Evolutionary conservation across 148 eudicot species (phyloP), one percentile per base, ranked within the genome.

Genomic region (Beta vulgaris): DNA sequence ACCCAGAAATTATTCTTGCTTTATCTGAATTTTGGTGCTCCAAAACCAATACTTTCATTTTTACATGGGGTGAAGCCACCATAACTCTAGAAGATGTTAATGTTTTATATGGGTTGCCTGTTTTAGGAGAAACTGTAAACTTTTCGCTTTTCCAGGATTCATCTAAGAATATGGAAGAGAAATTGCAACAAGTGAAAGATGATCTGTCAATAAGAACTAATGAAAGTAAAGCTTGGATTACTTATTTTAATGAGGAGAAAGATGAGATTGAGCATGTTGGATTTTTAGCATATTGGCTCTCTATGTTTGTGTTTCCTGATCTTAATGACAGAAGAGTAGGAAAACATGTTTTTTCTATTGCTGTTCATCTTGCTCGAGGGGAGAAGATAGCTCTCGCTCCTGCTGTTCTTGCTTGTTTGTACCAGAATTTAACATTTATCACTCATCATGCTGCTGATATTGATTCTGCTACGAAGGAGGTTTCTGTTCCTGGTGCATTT

Each of bases 1-100:
- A 86, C 44, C 54, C 70, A 5, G 82, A 75, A 0, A 71, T 84
- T 68, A 55, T 86, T 42, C 74, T 84, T 64, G 83, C 67, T 39
- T 29, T 86, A 28, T 74, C 73, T 46, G 86, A 84, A 43, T 77
- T 70, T 53, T 84, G 85, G 89, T 79, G 81, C 29, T 66, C 82
- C 15, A 65, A 77, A 32, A 86, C 86, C 0, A 86, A 78, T 39
- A 83, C 86, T 44, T 86, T 86, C n/a, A 31, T 73, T 0, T 86
- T 83, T 48, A 82, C 84, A 4, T 85, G 79, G 81, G 88, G 86
- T 15, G 84, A 82, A 35, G 73, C 83, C 0, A 83, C 83, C 28
- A 61, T 86, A 29, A 78, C 85, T 18, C 60, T 83, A 16, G 88
- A 86, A 18, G 88, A 86, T 77, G 66, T 83, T n/a, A 40, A 54